These are phyloP conservation scores for Pelargonium australe DNA, from an alignment of 441 rosid genomes.

Conservation along the genomic window DNA sequence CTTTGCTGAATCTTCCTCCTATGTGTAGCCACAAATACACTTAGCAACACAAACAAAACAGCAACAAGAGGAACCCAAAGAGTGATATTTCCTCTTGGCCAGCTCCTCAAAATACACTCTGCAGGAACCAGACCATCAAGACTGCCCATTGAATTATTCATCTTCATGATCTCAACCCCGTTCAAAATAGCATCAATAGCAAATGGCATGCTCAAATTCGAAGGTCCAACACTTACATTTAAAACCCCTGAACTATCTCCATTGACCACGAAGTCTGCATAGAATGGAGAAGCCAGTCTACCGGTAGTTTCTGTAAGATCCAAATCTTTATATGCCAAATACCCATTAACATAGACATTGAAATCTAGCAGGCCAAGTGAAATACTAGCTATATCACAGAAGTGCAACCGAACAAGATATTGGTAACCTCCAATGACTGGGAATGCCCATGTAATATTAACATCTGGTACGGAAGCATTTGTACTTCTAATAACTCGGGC, in stretches of 20 bases:
- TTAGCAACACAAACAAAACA: conserved; percentile 46
- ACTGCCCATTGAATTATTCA: conserved; percentile 76
- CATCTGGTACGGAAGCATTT: conserved; percentile 36
- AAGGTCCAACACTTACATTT: conserved; percentile 62
- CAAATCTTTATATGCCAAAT: conserved; percentile 42
- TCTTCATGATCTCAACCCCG: conserved; percentile 74
- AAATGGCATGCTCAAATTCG: conserved; percentile 38
- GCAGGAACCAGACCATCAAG: conserved; percentile 55
- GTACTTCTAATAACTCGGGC: conserved; percentile 51
- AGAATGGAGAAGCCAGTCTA: conserved; percentile 58
- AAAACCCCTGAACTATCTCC: conserved; percentile 30
- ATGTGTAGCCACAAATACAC: conserved; percentile 36
- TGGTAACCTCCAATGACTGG: conserved; percentile 41
- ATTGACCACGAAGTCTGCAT: conserved; percentile 52
- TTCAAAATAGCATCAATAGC: conserved; percentile 60
- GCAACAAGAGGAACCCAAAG: conserved; percentile 49
- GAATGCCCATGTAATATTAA: conserved; percentile 64
- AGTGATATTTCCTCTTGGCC: conserved; percentile 41
- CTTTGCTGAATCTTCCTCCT: conserved; percentile 30
- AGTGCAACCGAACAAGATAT: conserved; percentile 65
- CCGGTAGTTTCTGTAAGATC: conserved; percentile 36
- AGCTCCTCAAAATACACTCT: conserved; percentile 43
- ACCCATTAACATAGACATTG: conserved; percentile 23
- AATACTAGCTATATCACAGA: conserved; percentile 69
- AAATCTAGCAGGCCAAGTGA: conserved; percentile 41